These are phyloP conservation scores for Saccharomycopsis selenospora DNA, from an alignment of 805 yeast genomes.

Conservation along the genomic window DNA sequence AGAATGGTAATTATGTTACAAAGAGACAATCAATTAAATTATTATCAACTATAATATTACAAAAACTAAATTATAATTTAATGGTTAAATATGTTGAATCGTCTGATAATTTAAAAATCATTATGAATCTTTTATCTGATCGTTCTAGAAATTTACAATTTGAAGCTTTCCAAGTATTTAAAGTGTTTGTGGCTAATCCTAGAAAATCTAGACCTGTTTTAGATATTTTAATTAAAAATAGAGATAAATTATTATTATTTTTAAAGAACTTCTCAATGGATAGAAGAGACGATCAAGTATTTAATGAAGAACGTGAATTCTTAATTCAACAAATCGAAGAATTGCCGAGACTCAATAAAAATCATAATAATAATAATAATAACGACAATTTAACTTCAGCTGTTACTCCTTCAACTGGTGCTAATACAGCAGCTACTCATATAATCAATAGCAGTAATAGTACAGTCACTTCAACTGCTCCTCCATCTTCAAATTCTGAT, in stretches of 20 bases:
- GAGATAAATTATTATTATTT: conserved; percentile 65
- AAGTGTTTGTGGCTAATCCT: conserved; percentile 95
- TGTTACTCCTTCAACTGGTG: background rate
- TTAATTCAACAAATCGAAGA: conserved; percentile 67
- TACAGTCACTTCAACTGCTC: too few species aligned
- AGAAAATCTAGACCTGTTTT: conserved; percentile 70
- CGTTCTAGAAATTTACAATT: conserved; percentile 81
- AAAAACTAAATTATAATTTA: conserved; percentile 60
- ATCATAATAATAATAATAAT: background rate
- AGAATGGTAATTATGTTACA: conserved; percentile 80
- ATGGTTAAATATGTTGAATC: conserved; percentile 74
- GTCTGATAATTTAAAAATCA: conserved; percentile 73
- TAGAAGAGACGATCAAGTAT: conserved; percentile 54
- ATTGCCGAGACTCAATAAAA: conserved; percentile 49
- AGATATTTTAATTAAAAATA: conserved; percentile 79
- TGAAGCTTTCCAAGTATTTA: conserved; percentile 90
- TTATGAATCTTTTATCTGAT: conserved; percentile 82
- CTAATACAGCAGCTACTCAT: background rate
- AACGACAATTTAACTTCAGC: too few species aligned
- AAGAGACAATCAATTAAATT: conserved; percentile 83
- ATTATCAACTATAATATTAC: conserved; percentile 62
- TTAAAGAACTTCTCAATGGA: conserved; percentile 55
- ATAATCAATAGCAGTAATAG: background rate
- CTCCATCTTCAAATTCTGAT: background rate
- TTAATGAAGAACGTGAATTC: conserved; percentile 74